Evolutionary conservation across 345 rosid species (phyloP).

Genomic region (Melaleuca alternifolia): DNA sequence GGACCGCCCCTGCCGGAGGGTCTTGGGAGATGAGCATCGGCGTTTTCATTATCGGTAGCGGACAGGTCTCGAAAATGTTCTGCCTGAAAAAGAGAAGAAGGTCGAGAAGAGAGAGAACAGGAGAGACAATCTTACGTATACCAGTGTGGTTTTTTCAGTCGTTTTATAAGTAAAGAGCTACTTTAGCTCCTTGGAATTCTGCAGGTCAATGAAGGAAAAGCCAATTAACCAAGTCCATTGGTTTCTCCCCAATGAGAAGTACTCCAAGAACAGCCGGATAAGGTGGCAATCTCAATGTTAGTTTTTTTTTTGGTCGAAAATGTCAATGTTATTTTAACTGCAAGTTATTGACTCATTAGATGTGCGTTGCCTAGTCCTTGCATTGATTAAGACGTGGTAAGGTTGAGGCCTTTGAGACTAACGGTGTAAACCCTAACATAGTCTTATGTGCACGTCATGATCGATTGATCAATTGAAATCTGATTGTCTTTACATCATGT

Average conservation of each 20-base stretch:
- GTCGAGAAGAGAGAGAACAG: background rate
- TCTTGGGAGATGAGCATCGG: background rate
- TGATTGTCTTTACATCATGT: too few relatives aligned
- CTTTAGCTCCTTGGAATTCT: background rate
- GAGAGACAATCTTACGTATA: background rate
- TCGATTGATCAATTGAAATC: too few relatives aligned
- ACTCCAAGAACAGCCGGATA: background rate
- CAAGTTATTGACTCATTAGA: too few relatives aligned
- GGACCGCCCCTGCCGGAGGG: background rate
- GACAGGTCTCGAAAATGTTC: background rate
- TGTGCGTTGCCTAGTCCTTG: too few relatives aligned
- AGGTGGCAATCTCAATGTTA: background rate
- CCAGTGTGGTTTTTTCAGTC: background rate
- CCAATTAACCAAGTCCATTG: background rate
- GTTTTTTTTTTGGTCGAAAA: too few relatives aligned
- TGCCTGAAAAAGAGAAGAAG: background rate
- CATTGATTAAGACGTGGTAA: too few relatives aligned
- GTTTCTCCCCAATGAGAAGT: background rate
- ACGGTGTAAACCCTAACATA: too few relatives aligned
- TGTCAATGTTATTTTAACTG: too few relatives aligned
- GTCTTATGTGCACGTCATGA: too few relatives aligned
- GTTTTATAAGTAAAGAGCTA: background rate
- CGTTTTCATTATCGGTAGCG: background rate
- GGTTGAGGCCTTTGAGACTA: too few relatives aligned
- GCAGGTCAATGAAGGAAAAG: background rate